Evolutionary conservation across 2,329 filamentous ascomycete species (phyloP), one percentile per base, ranked within the genome.

Genomic region (Botryotinia convoluta): DNA sequence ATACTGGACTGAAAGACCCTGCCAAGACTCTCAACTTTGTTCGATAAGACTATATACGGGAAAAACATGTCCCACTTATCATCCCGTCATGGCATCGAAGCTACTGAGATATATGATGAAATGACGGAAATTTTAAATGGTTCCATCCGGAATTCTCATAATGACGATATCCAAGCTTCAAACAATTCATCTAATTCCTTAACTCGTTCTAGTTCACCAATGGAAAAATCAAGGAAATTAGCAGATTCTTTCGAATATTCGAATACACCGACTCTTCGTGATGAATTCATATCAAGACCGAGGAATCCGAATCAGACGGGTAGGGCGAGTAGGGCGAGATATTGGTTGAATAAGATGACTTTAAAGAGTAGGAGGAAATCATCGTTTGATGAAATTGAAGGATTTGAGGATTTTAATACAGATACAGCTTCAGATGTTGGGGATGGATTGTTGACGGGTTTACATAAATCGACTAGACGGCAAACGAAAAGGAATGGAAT

Each of bases 401-500:
- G 29, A 16, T 44, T 69, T 20, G 65, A 67, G 29, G 61, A 62
- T 42, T 29, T 59, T 12, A 54, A 72, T 18, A 29, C n/a, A 18
- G n/a, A 57, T 6, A 60, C 45, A 67, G 39, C 71, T 68, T 44
- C 20, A 48, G 57, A 51, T 22, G 42, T 62, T 37, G 60, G 69
- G 9, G 64, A 74, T 54, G 62, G 69, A 0, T 72, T 77, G 59
- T 72, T 77, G 22, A 63, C 64, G 20, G 70, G 68, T 59, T 63
- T 54, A 39, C 69, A 72, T 61, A 45, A 37, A 32, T 75, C n/a
- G 35, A 69, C 57, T 35, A 72, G 45, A 29, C 20, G 29, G 44
- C 74, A 69, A 68, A 73, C 61, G 65, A 75, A 67, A 59, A 75
- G 75, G 44, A 74, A 39, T 77, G 78, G 60, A 76, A 74, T 44